Conservation (phyloP, 176 grass and related monocot genomes). For the Themeda triandra region DNA sequence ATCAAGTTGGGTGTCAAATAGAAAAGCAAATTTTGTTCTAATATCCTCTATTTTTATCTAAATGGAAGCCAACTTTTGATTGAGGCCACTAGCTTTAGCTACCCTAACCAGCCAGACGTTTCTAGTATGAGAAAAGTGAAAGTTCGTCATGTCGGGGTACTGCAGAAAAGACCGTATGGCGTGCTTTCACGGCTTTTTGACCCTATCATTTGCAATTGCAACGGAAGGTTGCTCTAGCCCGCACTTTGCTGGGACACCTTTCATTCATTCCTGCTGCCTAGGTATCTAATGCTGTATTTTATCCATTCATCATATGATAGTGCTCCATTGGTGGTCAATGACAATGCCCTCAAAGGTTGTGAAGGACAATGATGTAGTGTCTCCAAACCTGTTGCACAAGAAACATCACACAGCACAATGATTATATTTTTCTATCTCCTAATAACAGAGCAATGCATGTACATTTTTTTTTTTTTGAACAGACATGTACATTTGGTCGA, state of each 20-base stretch:
- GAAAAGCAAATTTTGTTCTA: no score
- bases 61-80: no score
- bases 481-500: no score
- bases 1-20: no score
- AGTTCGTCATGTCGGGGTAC: neutral
- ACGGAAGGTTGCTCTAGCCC: neutral
- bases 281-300: slow-evolving; percentile 5
- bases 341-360: neutral
- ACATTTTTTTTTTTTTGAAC: no score
- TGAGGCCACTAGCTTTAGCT: no score
- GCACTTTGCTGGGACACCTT: neutral
- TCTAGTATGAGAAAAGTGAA: neutral
- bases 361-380: slow-evolving; percentile 13
- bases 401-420: neutral
- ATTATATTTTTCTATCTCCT: no score
- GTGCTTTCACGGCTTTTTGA: neutral
- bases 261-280: neutral
- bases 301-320: neutral
- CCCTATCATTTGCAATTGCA: slow-evolving; percentile 13
- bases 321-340: neutral
- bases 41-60: no score
- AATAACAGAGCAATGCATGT: neutral
- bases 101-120: neutral
- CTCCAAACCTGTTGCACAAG: neutral
- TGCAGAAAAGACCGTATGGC: neutral